Percentiles rank a stretch among this genome's conserved stretches.
phyloP scores from a whole-genome alignment of 306 rosid genomes.

The Sicyos edulis region DNA sequence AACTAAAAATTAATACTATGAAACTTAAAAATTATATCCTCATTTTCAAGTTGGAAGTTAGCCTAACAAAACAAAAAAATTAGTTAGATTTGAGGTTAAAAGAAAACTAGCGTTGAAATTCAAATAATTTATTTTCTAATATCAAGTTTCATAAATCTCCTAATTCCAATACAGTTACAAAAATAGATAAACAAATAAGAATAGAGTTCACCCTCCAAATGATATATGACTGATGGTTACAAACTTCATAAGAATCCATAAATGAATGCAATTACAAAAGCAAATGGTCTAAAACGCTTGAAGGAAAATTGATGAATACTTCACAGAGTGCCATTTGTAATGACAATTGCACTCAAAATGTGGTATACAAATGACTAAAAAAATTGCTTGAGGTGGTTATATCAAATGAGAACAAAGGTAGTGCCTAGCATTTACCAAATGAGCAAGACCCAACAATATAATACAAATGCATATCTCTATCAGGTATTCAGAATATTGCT shows the following conservation, averaged over 20 bases:
- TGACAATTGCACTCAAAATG: constrained; percentile 10
- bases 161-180: too few relatives aligned
- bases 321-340: constrained; percentile 17
- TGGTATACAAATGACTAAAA: constrained; percentile 6
- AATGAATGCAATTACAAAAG: background rate
- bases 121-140: too few relatives aligned
- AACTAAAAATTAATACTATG: too few relatives aligned
- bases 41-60: too few relatives aligned
- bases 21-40: too few relatives aligned
- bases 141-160: too few relatives aligned
- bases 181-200: too few relatives aligned
- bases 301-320: background rate
- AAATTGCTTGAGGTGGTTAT: background rate
- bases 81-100: too few relatives aligned
- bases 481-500: constrained; percentile 2
- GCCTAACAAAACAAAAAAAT: too few relatives aligned
- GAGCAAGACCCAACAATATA: constrained; percentile 17
- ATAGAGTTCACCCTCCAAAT: too few relatives aligned
- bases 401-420: background rate
- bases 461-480: background rate
- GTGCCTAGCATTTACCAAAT: constrained; percentile 7
- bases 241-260: background rate
- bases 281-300: background rate
- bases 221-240: too few relatives aligned
- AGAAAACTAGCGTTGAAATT: too few relatives aligned